These are phyloP conservation scores for Fonsecaea pedrosoi DNA, from an alignment of 2,329 filamentous ascomycete genomes.

Conservation along the genomic window DNA sequence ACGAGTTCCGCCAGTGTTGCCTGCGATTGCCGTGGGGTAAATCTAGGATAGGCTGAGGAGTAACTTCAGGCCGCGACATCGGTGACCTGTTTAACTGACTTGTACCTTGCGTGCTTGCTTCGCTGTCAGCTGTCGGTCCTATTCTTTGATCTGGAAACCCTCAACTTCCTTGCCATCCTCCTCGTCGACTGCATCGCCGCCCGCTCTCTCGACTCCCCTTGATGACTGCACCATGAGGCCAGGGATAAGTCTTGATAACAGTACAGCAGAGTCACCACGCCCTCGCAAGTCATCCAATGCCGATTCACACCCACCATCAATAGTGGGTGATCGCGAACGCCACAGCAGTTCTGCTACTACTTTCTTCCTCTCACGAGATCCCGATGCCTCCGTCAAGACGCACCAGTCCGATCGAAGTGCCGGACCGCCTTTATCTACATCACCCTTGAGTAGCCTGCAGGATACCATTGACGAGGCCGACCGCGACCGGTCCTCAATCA, in stretches of 20 bases:
- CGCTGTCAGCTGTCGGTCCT: constrained; percentile 10
- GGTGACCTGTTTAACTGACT: constrained; percentile 18
- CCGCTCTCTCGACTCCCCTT: constrained; percentile 24
- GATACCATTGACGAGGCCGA: constrained; percentile 44
- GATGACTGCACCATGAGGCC: constrained; percentile 44
- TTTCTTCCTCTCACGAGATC: constrained; percentile 66
- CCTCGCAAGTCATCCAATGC: constrained; percentile 43
- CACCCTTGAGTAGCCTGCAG: constrained; percentile 44
- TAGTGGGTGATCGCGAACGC: constrained; percentile 32
- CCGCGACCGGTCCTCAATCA: constrained; percentile 34
- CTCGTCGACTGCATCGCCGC: not conserved
- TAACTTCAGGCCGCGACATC: constrained; percentile 26
- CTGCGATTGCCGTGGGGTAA: constrained; percentile 23
- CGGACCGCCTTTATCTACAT: constrained; percentile 6
- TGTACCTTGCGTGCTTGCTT: constrained; percentile 15
- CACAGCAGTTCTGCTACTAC: constrained; percentile 56
- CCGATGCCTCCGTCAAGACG: constrained; percentile 47
- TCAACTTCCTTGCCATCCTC: not conserved
- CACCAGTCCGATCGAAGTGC: constrained; percentile 19
- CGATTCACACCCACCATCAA: constrained; percentile 49
- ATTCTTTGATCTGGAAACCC: not conserved
- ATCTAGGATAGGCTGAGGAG: constrained; percentile 13
- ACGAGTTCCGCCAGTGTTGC: not conserved
- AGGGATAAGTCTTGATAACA: constrained; percentile 46
- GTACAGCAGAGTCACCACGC: constrained; percentile 39